Base-by-base conservation (phyloP, 1,139 yeast species). In the Magnusiomyces ingens region DNA sequence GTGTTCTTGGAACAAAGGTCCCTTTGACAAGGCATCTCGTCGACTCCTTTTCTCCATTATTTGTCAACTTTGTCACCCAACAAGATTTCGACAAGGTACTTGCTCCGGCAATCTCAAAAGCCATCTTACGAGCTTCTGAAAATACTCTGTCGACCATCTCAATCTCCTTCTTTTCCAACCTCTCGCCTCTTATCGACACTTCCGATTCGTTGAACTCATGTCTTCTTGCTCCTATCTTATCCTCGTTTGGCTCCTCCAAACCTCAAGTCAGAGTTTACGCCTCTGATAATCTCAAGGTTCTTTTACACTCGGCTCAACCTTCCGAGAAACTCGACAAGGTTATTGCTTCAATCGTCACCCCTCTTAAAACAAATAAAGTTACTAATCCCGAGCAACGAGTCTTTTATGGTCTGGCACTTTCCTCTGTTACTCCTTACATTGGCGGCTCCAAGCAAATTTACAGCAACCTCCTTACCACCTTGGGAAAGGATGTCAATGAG, bases 111-210 rank as follows among this genome's bases (percentile, higher is more conserved):
- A 65, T 91, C 51, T 93, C 88, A 60, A 90, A 87, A 65, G 79
- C 94, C 0, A 76, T 85, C 50, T 74, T 93, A 63, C 79, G 97
- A 66, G 82, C 96, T 2, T 86, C 97, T 0, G 98, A 90, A 65
- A 70, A 75, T 40, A 79, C 89, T 0, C 78, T 87, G 59, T 76
- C 77, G 6, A 63, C 72, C 37, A 69, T 84, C 15, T 64, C 81
- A 19, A 83, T 85, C 0, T 70, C 74, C 1, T 64, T 87, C 22
- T 71, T 82, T 51, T 54, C 61, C 2, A 66, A 73, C 37, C 57
- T 82, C 15, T 57, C 72, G 3, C 58, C 65, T 0, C 61, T 63
- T 18, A 61, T 75, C 41, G 76, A 79, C 54, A 59, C 77, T 10
- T 60, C 75, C 8, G 64, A 67, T 18, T 57, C 67, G n/a, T 68